Evolutionary conservation across 1,139 yeast species (phyloP), one percentile per base, ranked within the genome.

Genomic region (Zygosaccharomyces pseudobailii): DNA sequence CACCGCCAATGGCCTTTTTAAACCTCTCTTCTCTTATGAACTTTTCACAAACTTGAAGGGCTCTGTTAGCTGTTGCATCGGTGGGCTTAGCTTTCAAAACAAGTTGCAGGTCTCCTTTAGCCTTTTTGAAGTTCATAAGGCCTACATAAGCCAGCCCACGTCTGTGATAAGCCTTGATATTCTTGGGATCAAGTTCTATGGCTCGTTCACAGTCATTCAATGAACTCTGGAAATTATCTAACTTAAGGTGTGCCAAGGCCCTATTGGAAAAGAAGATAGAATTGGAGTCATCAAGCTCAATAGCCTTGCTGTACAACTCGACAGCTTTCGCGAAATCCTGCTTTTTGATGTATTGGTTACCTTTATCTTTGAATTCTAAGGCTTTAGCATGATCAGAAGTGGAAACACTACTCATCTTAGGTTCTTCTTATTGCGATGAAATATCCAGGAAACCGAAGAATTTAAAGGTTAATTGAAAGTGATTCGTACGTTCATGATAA

Each of bases 221-320:
- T 1, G 97, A 95, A 42, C 80, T 74, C 2, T 97, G 97, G 66
- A 85, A 90, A 58, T 82, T 84, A 63, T 92, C 98, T 47, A 83
- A 68, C 63, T 87, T 87, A 62, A 90, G 80, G 56, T 89, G 84
- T 1, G 88, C 96, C 54, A 88, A 95, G 0, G 98, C 97, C 53
- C 97, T 74, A 69, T 92, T 92, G 27, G 96, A 82, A 64, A 71
- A 87, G 60, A 81, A 84, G 19, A 90, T 79, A 1, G 94, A 87
- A 52, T 84, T 80, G n/a, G 71, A 59, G 5, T 78, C 70, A 57
- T 85, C 85, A 21, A 83, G 62, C 36, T 75, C 82, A 43, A 90
- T 86, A 10, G 97, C 97, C 57, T 75, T 66, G 3, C 92, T 78
- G 64, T 92, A 92, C 9, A 74, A 65, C 4, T 76, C 83, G 28